Base-by-base conservation (phyloP, 129 eudicot genomes). In the Rutidosis leptorrhynchoides region DNA sequence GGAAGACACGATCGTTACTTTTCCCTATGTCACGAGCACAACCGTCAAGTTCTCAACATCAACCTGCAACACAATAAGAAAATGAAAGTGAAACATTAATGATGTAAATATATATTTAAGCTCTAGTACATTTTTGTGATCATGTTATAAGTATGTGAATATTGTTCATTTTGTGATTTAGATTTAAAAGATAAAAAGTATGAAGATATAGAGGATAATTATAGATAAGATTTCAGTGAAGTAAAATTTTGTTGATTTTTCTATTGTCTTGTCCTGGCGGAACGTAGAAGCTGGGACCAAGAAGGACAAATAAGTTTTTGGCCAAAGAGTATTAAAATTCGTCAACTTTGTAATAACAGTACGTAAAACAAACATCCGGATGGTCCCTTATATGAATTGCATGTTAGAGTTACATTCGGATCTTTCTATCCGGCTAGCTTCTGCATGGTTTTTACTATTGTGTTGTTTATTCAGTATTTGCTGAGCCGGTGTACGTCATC, bases 41-140 rank as follows among this genome's bases (percentile, higher is more conserved):
- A 60, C 69, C 62, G 24, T 43, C 73, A 28, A 27, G 17, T 25
- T 29, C 75, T 22, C 84, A 76, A 19, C 79, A 81, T 43, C 84
- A 82, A 64, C 80, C 69, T 64, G 75, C 92, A 63, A 77, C 89
- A 55, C 70, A 79, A 64, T 51, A 66, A 27, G 62, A 71, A 53
- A 28, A 43, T 17, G 26, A 4, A 68, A 29, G 45, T 26, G 3
- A 1, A 3, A 33, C 14, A 58, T 45, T 20, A 45, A 67, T 29
- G 54, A 76, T 54, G 76, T 68, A 69, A 26, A 69, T 76, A 76
- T 45, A 22, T 62, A 55, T 20, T 15, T n/a, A 45, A 59, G 29
- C 9, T 62, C 48, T 76, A 12, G 53, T 55, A 29, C 5, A 19
- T 37, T 67, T 25, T 61, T 69, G 49, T 76, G 69, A 29, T 60